These are phyloP conservation scores for Marasmius fiardii DNA, from an alignment of 1,284 basidiomycete genomes.

Conservation along the genomic window DNA sequence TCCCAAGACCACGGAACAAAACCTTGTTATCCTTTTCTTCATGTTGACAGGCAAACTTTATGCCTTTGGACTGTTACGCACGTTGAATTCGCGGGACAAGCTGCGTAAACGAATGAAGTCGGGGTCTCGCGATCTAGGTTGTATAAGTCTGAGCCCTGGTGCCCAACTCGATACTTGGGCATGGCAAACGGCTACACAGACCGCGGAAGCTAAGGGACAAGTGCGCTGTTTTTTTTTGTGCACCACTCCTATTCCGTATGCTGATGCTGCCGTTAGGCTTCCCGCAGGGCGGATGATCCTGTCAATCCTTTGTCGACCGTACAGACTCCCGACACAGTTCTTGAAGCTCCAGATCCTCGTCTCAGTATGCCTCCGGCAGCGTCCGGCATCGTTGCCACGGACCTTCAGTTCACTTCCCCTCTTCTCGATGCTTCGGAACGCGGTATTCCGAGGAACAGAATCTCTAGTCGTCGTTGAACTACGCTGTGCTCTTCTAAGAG, in stretches of 20 bases:
- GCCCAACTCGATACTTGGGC: background rate
- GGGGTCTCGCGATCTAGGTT: conserved; percentile 33
- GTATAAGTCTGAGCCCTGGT: conserved; percentile 28
- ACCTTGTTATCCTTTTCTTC: conserved; percentile 46
- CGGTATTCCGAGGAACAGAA: background rate
- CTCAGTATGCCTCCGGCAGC: background rate
- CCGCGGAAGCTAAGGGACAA: background rate
- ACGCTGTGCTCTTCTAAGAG: background rate
- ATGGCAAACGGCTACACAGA: background rate
- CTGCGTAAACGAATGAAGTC: conserved; percentile 34
- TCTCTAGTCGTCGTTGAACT: background rate
- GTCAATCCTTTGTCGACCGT: background rate
- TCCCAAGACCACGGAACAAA: conserved; percentile 21
- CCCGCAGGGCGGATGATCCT: too few relatives aligned
- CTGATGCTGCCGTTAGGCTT: too few relatives aligned
- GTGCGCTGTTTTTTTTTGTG: background rate
- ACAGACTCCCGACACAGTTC: background rate
- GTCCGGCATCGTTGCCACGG: background rate
- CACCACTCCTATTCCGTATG: background rate
- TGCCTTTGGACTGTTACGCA: conserved; percentile 42
- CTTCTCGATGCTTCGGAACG: conserved; percentile 1
- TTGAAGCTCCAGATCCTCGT: background rate
- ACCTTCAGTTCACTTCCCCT: background rate
- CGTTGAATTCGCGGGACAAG: conserved; percentile 39
- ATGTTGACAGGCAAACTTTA: conserved; percentile 50